Evolutionary conservation across 306 rosid genomes (phyloP).

Genomic region (Prunus fruticosa): DNA sequence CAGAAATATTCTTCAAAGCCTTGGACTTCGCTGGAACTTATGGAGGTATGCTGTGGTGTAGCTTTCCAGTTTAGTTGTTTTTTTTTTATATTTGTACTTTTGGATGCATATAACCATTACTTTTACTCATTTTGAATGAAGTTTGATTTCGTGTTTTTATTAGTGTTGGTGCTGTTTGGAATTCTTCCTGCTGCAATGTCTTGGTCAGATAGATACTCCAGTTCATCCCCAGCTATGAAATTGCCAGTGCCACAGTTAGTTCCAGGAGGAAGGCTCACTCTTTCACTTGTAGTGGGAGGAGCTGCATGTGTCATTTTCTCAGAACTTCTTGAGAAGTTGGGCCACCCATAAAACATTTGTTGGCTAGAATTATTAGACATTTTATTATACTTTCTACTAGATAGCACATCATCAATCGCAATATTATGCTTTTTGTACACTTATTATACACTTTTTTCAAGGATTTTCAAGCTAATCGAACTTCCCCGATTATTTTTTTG

Average conservation of each 20-base stretch:
- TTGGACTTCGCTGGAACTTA: constrained; percentile 77
- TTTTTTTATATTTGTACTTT: not conserved
- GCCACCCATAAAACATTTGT: constrained; percentile 31
- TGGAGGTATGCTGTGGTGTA: constrained; percentile 48
- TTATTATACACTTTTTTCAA: too few relatives aligned
- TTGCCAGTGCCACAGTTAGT: constrained; percentile 47
- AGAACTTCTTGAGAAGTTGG: constrained; percentile 51
- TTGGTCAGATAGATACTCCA: constrained; percentile 70
- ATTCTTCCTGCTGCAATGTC: constrained; percentile 78
- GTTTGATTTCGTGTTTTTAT: constrained; percentile 12
- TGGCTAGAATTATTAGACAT: not conserved
- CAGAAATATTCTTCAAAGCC: constrained; percentile 70
- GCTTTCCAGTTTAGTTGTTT: not conserved
- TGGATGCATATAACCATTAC: not conserved
- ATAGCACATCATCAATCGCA: not conserved
- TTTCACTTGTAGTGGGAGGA: constrained; percentile 57
- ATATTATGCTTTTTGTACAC: too few relatives aligned
- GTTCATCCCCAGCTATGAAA: constrained; percentile 35
- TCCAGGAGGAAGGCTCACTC: constrained; percentile 81
- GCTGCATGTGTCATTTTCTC: constrained; percentile 63
- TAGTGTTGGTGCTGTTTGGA: constrained; percentile 75
- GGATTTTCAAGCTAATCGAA: too few relatives aligned
- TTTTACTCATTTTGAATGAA: not conserved
- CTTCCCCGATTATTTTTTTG: too few relatives aligned
- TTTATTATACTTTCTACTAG: not conserved